These are phyloP conservation scores for Phytopythium vexans DNA, from an alignment of 352 stramenopile species.

Conservation along the genomic window DNA sequence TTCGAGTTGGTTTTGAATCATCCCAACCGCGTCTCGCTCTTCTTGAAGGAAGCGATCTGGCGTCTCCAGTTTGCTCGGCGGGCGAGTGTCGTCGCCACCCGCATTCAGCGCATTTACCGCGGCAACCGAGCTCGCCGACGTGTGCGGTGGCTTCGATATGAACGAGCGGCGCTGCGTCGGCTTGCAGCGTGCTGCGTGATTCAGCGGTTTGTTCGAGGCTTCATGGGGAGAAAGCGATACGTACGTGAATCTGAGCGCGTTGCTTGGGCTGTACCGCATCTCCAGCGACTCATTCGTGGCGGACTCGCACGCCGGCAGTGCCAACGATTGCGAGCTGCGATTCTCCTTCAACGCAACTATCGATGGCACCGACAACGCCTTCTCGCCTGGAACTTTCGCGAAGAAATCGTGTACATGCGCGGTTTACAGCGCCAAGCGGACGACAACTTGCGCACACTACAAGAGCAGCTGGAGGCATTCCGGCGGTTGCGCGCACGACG, in stretches of 20 bases:
- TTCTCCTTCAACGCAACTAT: constrained; percentile 54
- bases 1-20: constrained; percentile 20
- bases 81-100: constrained; percentile 42
- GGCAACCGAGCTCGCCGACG: constrained; percentile 53
- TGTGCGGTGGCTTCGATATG: constrained; percentile 31
- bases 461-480: constrained; percentile 45
- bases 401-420: constrained; percentile 58
- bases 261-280: constrained; percentile 34
- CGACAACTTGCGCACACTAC: constrained; percentile 37
- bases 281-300: constrained; percentile 53
- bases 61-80: constrained; percentile 55
- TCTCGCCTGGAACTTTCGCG: constrained; percentile 43
- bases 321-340: constrained; percentile 29
- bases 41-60: constrained; percentile 58
- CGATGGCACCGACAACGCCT: constrained; percentile 48
- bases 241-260: constrained; percentile 29
- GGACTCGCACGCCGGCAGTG: constrained; percentile 34
- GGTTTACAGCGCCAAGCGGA: constrained; percentile 41
- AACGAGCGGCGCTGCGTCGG: constrained; percentile 30
- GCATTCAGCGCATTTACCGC: constrained; percentile 66
- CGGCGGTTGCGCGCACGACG: constrained; percentile 39
- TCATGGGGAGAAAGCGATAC: constrained; percentile 43
- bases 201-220: constrained; percentile 55
- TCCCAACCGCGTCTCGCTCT: constrained; percentile 34
- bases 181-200: constrained; percentile 35